A percentile compares a stretch with the other conserved stretches of the same genome.
phyloP scores from a whole-genome alignment of 371 early-diverging fungal genomes.

The Thermomucor indicae-seudaticae region DNA sequence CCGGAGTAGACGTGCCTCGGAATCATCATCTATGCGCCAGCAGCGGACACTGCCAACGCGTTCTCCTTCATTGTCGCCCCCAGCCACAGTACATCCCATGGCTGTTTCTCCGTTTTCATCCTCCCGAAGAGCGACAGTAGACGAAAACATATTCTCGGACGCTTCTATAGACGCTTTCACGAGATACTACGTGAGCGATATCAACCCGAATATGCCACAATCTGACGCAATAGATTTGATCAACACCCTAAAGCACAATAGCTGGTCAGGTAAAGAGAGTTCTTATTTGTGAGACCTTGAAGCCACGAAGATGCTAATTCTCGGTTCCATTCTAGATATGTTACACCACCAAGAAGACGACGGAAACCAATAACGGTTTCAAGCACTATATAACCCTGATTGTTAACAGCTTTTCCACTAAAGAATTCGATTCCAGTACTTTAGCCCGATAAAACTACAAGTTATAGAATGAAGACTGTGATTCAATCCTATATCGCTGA shows the following conservation, averaged over 20 bases:
- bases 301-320: no score
- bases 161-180: not conserved
- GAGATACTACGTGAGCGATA: not conserved
- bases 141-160: constrained; percentile 1
- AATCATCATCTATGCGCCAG: not conserved
- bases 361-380: no score
- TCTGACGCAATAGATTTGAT: constrained; percentile 1
- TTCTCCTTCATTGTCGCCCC: not conserved
- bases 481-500: no score
- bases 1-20: not conserved
- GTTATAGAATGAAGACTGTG: no score
- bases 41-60: not conserved
- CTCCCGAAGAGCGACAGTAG: not conserved
- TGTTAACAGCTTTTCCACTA: no score
- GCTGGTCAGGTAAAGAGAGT: constrained; percentile 7
- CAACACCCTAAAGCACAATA: not conserved
- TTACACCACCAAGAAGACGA: no score
- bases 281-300: no score
- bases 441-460: no score
- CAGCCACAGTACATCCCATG: not conserved
- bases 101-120: not conserved
- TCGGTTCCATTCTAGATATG: no score
- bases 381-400: no score
- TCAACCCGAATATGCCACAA: not conserved
- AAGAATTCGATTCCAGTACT: no score